phyloP scores from a whole-genome alignment of 108 stramenopile species.

The Parmales sp. region DNA sequence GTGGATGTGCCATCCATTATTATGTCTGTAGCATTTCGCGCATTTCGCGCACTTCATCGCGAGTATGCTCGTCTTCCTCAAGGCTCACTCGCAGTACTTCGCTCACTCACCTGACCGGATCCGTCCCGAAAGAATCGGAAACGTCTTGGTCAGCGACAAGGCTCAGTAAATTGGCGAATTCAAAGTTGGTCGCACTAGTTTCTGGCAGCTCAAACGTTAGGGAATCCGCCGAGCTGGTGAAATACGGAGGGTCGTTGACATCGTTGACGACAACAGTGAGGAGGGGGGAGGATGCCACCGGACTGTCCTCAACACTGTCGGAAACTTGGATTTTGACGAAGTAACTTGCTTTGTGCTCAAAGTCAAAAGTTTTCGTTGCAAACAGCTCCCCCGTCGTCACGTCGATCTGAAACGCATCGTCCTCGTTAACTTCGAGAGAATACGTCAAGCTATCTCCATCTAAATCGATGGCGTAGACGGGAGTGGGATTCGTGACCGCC shows the following conservation, averaged over 20 bases:
- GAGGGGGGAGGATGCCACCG: background rate
- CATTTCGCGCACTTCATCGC: no score
- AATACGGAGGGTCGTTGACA: slow-evolving; percentile 2
- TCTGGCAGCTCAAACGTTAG: no score
- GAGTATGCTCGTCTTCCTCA: no score
- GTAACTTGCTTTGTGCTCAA: background rate
- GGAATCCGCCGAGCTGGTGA: background rate
- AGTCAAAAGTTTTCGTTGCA: background rate
- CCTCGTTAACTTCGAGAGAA: background rate
- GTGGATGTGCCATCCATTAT: no score
- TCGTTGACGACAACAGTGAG: background rate
- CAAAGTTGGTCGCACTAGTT: background rate
- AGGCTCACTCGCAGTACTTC: no score
- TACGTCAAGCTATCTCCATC: background rate
- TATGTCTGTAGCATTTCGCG: no score
- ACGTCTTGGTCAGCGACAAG: slow-evolving; percentile 1
- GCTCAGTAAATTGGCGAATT: background rate
- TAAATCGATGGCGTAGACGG: background rate
- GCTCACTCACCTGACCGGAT: no score
- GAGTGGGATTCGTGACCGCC: background rate
- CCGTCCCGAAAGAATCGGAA: background rate
- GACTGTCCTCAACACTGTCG: background rate
- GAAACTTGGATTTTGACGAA: background rate
- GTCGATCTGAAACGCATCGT: background rate
- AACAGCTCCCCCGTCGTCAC: no score